Evolutionary conservation across 2,329 filamentous ascomycete genomes (phyloP).

Genomic region (Cladosporium sp.): DNA sequence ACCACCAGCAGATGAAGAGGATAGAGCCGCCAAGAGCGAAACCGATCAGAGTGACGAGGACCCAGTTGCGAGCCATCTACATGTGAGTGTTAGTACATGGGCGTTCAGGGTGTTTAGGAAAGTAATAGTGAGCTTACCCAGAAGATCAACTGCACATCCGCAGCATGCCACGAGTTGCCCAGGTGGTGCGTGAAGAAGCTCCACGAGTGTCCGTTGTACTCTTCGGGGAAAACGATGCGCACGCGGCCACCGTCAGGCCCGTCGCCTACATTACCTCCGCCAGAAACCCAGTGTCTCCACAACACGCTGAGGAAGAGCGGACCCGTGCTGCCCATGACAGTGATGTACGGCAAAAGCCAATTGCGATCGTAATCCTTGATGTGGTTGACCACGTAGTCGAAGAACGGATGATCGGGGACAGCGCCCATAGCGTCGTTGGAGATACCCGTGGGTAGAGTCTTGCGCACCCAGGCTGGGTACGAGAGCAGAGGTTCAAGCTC

Average conservation of each 20-base stretch:
- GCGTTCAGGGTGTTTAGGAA: neutral
- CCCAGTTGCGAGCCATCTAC: constrained; percentile 52
- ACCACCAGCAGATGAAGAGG: constrained; percentile 52
- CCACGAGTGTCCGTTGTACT: constrained; percentile 68
- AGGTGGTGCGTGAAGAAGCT: constrained; percentile 70
- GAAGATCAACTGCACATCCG: constrained; percentile 64
- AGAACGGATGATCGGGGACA: constrained; percentile 72
- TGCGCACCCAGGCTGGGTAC: constrained; percentile 69
- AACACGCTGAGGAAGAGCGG: constrained; percentile 74
- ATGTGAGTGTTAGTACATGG: neutral
- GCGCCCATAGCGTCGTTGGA: constrained; percentile 80
- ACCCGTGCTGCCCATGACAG: constrained; percentile 76
- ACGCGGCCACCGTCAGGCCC: constrained; percentile 52
- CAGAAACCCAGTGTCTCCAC: constrained; percentile 70
- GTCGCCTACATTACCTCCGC: constrained; percentile 46
- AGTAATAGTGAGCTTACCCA: constrained; percentile 49
- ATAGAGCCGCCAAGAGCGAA: constrained; percentile 51
- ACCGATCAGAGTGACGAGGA: constrained; percentile 54
- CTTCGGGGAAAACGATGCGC: constrained; percentile 67
- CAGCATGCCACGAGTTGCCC: constrained; percentile 66
- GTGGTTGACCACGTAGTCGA: constrained; percentile 66
- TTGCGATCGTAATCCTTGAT: constrained; percentile 67
- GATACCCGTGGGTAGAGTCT: constrained; percentile 73
- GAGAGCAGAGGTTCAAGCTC: constrained; percentile 64
- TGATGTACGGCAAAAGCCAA: constrained; percentile 72